Evolutionary conservation across 1,139 yeast species (phyloP).

Genomic region (Candida smagusa): DNA sequence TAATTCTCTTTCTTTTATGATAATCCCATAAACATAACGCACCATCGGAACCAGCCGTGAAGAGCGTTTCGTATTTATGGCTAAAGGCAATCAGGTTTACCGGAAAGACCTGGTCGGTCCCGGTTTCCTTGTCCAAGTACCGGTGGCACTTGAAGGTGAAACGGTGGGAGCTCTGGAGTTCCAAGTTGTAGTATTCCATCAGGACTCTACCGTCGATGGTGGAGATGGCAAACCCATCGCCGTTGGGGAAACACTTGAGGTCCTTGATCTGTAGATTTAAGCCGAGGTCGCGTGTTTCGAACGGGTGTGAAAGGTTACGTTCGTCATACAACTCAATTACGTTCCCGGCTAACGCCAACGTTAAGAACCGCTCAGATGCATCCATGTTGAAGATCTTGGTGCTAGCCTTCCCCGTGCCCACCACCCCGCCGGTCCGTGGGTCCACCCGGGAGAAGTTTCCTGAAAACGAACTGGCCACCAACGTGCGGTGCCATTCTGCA

Average conservation of each 20-base stretch:
- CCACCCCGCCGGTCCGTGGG: slow-evolving; percentile 14
- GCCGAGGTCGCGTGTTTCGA: slow-evolving; percentile 63
- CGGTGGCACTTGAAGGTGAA: slow-evolving; percentile 90
- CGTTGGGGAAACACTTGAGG: slow-evolving; percentile 54
- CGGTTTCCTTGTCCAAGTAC: slow-evolving; percentile 32
- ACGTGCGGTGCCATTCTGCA: slow-evolving; percentile 17
- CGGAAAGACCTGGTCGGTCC: slow-evolving; percentile 67
- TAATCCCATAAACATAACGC: slow-evolving; percentile 77
- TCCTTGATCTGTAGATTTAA: slow-evolving; percentile 69
- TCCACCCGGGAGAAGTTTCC: slow-evolving; percentile 41
- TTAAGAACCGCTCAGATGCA: slow-evolving; percentile 41
- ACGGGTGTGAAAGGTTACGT: slow-evolving; percentile 41
- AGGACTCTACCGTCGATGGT: slow-evolving; percentile 88
- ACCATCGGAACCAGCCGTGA: slow-evolving; percentile 82
- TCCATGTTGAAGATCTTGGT: slow-evolving; percentile 67
- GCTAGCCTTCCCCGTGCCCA: slow-evolving; percentile 10
- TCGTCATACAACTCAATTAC: slow-evolving; percentile 58
- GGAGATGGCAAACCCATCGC: slow-evolving; percentile 70
- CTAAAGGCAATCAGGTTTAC: slow-evolving; percentile 67
- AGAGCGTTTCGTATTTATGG: slow-evolving; percentile 32
- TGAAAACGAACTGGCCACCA: slow-evolving; percentile 58
- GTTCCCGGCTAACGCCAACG: slow-evolving; percentile 57
- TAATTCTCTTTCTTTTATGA: slow-evolving; percentile 56
- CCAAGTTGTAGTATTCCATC: slow-evolving; percentile 64
- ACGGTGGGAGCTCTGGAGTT: slow-evolving; percentile 40